These are phyloP conservation scores for Xylariomycetidae sp. DNA, from an alignment of 2,329 filamentous ascomycete species.

Conservation along the genomic window DNA sequence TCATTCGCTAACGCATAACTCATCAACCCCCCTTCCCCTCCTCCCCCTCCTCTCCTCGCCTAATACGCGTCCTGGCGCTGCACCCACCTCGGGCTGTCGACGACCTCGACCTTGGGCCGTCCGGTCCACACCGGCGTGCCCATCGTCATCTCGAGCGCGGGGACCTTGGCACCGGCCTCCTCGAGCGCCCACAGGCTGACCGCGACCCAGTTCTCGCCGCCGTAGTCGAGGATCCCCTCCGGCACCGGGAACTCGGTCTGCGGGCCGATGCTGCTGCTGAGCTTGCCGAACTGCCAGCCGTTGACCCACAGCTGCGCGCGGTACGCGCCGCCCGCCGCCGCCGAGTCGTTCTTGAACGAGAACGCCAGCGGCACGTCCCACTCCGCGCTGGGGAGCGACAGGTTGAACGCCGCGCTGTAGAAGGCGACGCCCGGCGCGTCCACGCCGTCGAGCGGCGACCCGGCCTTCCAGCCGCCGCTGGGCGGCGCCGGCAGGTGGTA, in stretches of 20 bases:
- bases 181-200: conserved; percentile 66
- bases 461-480: conserved; percentile 33
- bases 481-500: conserved; percentile 54
- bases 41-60: too few relatives aligned
- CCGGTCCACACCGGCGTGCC: conserved; percentile 33
- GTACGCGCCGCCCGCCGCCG: conserved; percentile 31
- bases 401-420: conserved; percentile 48
- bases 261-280: conserved; percentile 64
- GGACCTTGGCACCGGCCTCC: conserved; percentile 48
- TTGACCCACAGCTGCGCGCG: conserved; percentile 66
- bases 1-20: too few relatives aligned
- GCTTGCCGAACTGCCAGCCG: conserved; percentile 62
- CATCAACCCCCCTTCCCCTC: too few relatives aligned
- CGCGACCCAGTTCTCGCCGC: conserved; percentile 63
- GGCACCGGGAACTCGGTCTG: conserved; percentile 68
- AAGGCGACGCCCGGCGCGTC: conserved; percentile 48
- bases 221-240: conserved; percentile 65
- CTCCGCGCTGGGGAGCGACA: conserved; percentile 41
- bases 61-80: conserved; percentile 13
- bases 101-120: conserved; percentile 12
- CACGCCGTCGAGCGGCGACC: conserved; percentile 33
- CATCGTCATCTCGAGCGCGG: conserved; percentile 27
- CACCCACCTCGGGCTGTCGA: conserved; percentile 10
- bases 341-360: conserved; percentile 41
- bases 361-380: conserved; percentile 60